phyloP scores from a whole-genome alignment of 2,329 filamentous ascomycete genomes.

The Acrodontium crateriforme region DNA sequence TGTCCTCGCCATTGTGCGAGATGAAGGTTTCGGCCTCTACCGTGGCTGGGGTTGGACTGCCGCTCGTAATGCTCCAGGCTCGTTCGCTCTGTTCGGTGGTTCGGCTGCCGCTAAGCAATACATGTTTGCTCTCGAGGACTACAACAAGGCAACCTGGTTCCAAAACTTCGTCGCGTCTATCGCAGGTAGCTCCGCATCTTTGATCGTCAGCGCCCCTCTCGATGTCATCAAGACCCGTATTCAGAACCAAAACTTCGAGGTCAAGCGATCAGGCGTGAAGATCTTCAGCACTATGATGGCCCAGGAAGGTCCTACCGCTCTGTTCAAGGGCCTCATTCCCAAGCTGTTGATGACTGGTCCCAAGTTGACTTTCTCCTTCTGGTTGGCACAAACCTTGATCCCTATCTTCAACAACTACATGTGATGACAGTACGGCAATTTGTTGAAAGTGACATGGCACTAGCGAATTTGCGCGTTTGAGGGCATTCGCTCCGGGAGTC shows the following conservation, averaged over 20 bases:
- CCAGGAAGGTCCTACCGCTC: slow-evolving; percentile 71
- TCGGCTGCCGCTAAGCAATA: slow-evolving; percentile 97
- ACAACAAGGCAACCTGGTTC: slow-evolving; percentile 86
- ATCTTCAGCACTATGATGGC: slow-evolving; percentile 88
- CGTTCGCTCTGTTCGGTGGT: slow-evolving; percentile 96
- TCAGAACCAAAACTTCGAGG: slow-evolving; percentile 97
- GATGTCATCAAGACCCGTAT: slow-evolving; percentile 98
- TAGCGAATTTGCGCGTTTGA: too few species aligned
- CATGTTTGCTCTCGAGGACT: slow-evolving; percentile 75
- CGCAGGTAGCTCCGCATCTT: slow-evolving; percentile 84
- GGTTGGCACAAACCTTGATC: slow-evolving; percentile 96
- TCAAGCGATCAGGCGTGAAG: slow-evolving; percentile 84
- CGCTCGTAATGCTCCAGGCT: slow-evolving; percentile 89
- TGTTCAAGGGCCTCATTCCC: slow-evolving; percentile 95
- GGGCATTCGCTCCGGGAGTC: too few species aligned
- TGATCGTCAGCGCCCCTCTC: slow-evolving; percentile 87
- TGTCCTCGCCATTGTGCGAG: slow-evolving; percentile 73
- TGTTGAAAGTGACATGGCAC: too few species aligned
- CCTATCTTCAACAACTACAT: slow-evolving; percentile 68
- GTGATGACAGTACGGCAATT: slow-evolving; percentile 29
- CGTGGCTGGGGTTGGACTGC: slow-evolving; percentile 96
- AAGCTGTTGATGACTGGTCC: slow-evolving; percentile 99
- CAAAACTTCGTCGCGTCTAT: slow-evolving; percentile 98
- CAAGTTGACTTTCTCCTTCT: slow-evolving; percentile 99
- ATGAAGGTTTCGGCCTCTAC: slow-evolving; percentile 92